Conservation (phyloP, 768 basidiomycete genomes). For the Tricholoma terreum region DNA sequence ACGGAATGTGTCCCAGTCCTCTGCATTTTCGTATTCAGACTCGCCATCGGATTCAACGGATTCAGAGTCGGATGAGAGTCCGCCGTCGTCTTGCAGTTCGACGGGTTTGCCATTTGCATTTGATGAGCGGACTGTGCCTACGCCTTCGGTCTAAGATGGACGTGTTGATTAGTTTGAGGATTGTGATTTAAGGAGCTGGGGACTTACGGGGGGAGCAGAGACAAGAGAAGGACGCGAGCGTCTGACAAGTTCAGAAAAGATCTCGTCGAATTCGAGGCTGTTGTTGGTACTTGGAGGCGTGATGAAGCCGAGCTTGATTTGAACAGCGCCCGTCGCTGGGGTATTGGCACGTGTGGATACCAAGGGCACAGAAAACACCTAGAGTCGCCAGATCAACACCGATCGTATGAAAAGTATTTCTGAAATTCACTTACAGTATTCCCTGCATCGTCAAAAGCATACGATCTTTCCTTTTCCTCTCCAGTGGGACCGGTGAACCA, state of each 20-base stretch:
- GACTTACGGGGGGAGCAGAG: constrained; percentile 72
- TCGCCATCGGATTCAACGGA: constrained; percentile 33
- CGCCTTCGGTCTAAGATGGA: constrained; percentile 67
- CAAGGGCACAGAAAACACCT: constrained; percentile 26
- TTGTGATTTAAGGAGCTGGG: background rate
- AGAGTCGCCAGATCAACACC: constrained; percentile 5
- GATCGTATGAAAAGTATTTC: background rate
- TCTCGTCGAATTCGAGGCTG: constrained; percentile 52
- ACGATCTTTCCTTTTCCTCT: constrained; percentile 34
- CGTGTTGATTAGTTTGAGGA: background rate
- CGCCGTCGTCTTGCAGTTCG: constrained; percentile 75
- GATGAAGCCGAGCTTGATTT: constrained; percentile 48
- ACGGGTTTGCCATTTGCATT: constrained; percentile 35
- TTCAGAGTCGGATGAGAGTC: constrained; percentile 47
- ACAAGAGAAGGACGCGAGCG: constrained; percentile 64
- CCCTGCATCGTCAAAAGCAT: constrained; percentile 56
- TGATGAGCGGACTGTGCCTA: constrained; percentile 76
- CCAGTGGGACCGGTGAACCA: constrained; percentile 54
- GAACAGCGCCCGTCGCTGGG: constrained; percentile 36
- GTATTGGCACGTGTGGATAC: constrained; percentile 42
- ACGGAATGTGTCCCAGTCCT: constrained; percentile 7
- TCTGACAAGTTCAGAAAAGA: constrained; percentile 63
- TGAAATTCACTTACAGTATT: constrained; percentile 55
- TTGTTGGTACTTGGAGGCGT: constrained; percentile 40
- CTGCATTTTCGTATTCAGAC: constrained; percentile 24